Conservation (phyloP, 73 alveolate species). For the Paramecium octaurelia region DNA sequence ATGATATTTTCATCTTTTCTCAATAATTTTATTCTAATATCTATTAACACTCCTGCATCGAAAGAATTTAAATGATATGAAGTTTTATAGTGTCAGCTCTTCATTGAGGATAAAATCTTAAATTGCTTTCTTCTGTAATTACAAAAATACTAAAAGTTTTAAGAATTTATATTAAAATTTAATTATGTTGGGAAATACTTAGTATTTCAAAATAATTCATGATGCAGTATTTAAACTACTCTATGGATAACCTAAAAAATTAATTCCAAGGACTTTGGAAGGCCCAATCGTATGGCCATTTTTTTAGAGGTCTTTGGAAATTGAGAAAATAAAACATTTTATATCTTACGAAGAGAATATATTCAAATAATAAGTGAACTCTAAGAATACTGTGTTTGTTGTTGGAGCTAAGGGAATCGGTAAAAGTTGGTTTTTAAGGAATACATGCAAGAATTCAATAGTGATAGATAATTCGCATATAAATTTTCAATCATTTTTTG, state of each 20-base stretch:
- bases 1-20: not conserved
- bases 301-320: not conserved
- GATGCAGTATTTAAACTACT: not conserved
- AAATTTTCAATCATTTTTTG: not conserved
- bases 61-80: not conserved
- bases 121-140: not conserved
- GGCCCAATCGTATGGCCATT: constrained; percentile 19
- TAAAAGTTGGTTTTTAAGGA: constrained; percentile 24
- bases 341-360: not conserved
- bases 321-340: not conserved
- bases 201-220: not conserved
- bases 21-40: not conserved
- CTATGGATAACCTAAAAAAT: not conserved
- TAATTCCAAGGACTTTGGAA: not conserved
- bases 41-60: not conserved
- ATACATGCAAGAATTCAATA: not conserved
- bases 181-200: not conserved
- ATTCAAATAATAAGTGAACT: not conserved
- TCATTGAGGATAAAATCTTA: not conserved
- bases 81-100: not conserved
- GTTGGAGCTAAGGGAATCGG: constrained; percentile 9
- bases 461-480: not conserved
- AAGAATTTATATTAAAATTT: not conserved
- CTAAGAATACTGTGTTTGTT: not conserved
- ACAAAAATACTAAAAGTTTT: not conserved